Evolutionary conservation across 352 stramenopile species (phyloP), one percentile per base, ranked within the genome.

Genomic region (Phytophthora constricta): DNA sequence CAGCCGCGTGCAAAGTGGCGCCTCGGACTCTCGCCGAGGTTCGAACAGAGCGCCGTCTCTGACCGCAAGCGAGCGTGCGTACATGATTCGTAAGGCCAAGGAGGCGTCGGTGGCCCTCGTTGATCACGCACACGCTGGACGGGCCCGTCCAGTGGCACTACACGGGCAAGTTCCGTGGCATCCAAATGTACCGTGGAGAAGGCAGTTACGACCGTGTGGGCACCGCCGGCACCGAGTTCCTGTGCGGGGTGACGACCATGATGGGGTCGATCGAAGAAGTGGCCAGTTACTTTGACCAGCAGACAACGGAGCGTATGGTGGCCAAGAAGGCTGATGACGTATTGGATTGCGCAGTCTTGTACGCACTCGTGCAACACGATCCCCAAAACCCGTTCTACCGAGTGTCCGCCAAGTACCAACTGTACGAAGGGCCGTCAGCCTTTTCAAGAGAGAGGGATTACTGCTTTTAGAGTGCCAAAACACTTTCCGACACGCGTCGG

Each of bases 141-240:
- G 84, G 84, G 0, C 84, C 84, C 17, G 82, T 91, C 26, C 76
- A 88, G 59, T 93, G 84, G 84, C 80, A 90, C 33, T 91, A 90
- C 70, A 89, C 80, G 26, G 84, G 84, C 56, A 90, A 90, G 51
- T 86, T 86, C 51, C 78, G 71, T 31, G 82, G 82, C 43, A 91
- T 93, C 58, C 82, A 91, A 45, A 93, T 93, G 82, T 93, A 91
- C 63, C 79, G 82, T n/a, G 84, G 84, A 25, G 82, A 93, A 72
- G 82, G 80, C 53, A 81, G 80, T 45, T 74, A 77, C 46, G 70
- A 79, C 41, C 65, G 66, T 41, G 51, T 54, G 26, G 52, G 64
- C 19, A 73, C 63, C 3, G 49, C 59, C n/a, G 68, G 70, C 22
- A 86, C 82, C 14, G 81, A 93, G 55, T 93, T 84, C 58, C 56